Base-by-base conservation (phyloP, 495 filamentous ascomycete genomes). In the Aspergillus egyptiacus region DNA sequence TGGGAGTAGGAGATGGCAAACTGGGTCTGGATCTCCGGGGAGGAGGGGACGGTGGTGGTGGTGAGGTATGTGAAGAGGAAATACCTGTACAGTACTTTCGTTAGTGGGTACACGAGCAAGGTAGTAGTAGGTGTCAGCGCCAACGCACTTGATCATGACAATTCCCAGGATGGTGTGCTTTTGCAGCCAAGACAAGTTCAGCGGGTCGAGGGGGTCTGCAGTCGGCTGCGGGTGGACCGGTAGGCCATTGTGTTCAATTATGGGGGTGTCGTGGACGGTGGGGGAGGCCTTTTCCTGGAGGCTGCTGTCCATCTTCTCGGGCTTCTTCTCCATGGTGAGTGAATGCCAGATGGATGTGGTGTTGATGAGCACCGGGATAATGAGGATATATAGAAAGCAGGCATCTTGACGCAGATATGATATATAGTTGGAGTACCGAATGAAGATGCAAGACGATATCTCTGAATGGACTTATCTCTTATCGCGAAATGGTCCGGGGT, bases 11-110 rank as follows among this genome's bases (percentile, higher is more conserved):
- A 63, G 49, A 78, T 71, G 28, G 53, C 44, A 54, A 73, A 80
- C 42, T 76, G 64, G 17, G 63, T 55, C 54, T 81, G 73, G 14
- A 82, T 68, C 10, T 69, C 64, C 1, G 66, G 45, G 54, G 83
- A 83, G 0, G 79, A 79, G 1, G 79, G 79, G 1, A 84, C 74
- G 0, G 80, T 80, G 2, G 75, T 79, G 0, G 80, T 83, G 3
- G 79, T 83, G 37, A 81, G 71, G 58, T 82, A 83, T 9, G 81
- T 83, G 62, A 83, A 81, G 43, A 83, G 68, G 58, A 81, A 82
- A 58, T 83, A 82, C 62, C 75, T 79, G 13, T n/a, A 24, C 5
- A 14, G n/a, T n/a, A n/a, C n/a, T n/a, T n/a, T 17, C 23, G 15
- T 31, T 6, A 8, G 40, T 47, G 31, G 19, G 17, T 27, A 11